These are phyloP conservation scores for Globisporangium megalacanthum DNA, from an alignment of 352 stramenopile genomes.

Conservation along the genomic window DNA sequence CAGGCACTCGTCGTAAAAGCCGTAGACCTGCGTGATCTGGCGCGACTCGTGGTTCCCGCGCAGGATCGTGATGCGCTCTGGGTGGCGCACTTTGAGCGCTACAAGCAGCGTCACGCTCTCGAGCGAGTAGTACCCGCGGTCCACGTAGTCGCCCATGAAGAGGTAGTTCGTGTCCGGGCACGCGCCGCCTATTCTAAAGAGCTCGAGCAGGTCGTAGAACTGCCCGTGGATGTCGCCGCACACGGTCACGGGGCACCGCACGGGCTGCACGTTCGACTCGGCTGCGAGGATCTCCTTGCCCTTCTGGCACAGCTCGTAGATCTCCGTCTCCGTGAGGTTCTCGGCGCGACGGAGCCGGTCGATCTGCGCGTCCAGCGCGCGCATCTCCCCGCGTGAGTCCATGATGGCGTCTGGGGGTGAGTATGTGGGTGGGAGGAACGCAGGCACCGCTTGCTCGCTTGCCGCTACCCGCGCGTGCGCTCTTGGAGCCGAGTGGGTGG, in stretches of 20 bases:
- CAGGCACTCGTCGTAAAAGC: conserved; percentile 72
- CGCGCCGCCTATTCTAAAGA: conserved; percentile 85
- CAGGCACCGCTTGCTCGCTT: background rate
- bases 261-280: conserved; percentile 85
- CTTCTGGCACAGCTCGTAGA: conserved; percentile 87
- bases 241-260: conserved; percentile 81
- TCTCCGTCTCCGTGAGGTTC: conserved; percentile 87
- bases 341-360: conserved; percentile 75
- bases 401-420: conserved; percentile 16
- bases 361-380: conserved; percentile 84
- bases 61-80: conserved; percentile 80
- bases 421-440: background rate
- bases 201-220: conserved; percentile 87
- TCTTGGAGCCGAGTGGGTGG: background rate
- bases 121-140: conserved; percentile 86
- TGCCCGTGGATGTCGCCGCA: conserved; percentile 88
- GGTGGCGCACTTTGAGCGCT: conserved; percentile 82
- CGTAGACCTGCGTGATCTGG: conserved; percentile 29
- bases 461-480: background rate
- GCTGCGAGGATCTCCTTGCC: conserved; percentile 83
- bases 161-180: conserved; percentile 89
- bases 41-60: conserved; percentile 61
- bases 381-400: conserved; percentile 80
- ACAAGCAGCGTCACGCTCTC: conserved; percentile 81
- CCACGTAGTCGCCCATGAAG: conserved; percentile 90